These are phyloP conservation scores for Chrysochromulina parva DNA, from an alignment of 78 protist species.

Conservation along the genomic window DNA sequence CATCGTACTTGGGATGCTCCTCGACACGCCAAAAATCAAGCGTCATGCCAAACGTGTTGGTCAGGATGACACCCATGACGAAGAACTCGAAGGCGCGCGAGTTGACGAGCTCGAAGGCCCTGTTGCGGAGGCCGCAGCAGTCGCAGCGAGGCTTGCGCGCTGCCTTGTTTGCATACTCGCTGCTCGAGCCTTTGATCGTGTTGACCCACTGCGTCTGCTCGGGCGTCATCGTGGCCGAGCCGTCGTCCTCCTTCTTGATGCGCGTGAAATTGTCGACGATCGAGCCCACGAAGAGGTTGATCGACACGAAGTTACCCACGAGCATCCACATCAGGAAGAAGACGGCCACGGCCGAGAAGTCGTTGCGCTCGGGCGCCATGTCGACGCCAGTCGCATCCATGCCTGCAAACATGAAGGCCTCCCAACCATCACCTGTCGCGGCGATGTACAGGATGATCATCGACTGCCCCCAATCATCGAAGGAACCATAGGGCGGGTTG, in stretches of 20 bases:
- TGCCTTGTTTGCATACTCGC: neutral
- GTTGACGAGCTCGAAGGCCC: neutral
- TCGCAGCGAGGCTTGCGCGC: no score
- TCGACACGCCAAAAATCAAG: neutral
- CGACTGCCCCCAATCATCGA: neutral
- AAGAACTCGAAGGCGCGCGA: neutral
- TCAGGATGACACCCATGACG: neutral
- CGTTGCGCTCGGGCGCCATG: neutral
- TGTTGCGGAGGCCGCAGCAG: neutral
- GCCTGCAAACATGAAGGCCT: neutral
- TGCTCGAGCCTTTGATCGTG: neutral
- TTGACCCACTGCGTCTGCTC: slow-evolving; percentile 19
- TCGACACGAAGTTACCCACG: neutral
- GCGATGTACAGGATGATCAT: neutral
- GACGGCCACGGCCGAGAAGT: neutral
- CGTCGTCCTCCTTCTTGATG: no score
- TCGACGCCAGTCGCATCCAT: neutral
- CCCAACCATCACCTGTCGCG: neutral
- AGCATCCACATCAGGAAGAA: neutral
- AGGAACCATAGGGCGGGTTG: neutral
- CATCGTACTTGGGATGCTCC: no score
- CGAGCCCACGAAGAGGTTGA: slow-evolving; percentile 1
- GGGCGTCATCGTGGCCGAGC: neutral
- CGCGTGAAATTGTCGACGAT: neutral
- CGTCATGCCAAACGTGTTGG: neutral